Evolutionary conservation across 768 basidiomycete species (phyloP).

Genomic region (Lactifluus subvellereus): DNA sequence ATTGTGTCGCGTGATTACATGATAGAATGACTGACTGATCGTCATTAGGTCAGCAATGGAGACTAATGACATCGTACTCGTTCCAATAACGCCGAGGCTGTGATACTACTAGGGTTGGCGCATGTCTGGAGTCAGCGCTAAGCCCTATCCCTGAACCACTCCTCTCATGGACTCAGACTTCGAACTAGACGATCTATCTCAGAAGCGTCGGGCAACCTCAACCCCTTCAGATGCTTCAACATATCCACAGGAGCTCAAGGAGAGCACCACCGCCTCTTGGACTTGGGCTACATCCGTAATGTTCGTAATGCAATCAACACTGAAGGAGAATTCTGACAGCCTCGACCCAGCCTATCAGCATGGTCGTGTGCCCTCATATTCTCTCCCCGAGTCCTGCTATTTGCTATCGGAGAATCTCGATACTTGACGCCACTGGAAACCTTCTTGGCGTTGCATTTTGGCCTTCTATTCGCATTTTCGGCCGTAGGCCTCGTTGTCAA

Average conservation of each 20-base stretch:
- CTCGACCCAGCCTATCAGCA: slow-evolving; percentile 23
- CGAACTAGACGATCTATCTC: slow-evolving; percentile 38
- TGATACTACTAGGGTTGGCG: neutral
- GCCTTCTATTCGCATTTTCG: slow-evolving; percentile 52
- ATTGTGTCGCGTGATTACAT: slow-evolving; percentile 12
- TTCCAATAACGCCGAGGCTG: neutral
- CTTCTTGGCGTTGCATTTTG: slow-evolving; percentile 63
- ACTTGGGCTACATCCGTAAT: slow-evolving; percentile 20
- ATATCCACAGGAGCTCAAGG: slow-evolving; percentile 1
- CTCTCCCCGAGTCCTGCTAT: slow-evolving; percentile 62
- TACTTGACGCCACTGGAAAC: slow-evolving; percentile 60
- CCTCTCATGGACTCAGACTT: slow-evolving; percentile 25
- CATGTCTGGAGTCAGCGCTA: neutral
- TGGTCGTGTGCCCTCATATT: slow-evolving; percentile 33
- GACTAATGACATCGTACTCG: neutral
- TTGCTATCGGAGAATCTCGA: slow-evolving; percentile 39
- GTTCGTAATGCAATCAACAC: slow-evolving; percentile 19
- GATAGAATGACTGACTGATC: neutral
- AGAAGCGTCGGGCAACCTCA: slow-evolving; percentile 12
- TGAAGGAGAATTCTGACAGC: neutral
- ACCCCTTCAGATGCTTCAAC: neutral
- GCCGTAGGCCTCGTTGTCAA: slow-evolving; percentile 54
- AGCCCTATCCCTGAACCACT: neutral
- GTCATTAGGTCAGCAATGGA: neutral
- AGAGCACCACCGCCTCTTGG: slow-evolving; percentile 17